A percentile compares a stretch with the other conserved stretches of the same genome.
Evolutionary conservation across 2,329 filamentous ascomycete genomes (phyloP).

Genomic region (Cryphonectria carpinicola): DNA sequence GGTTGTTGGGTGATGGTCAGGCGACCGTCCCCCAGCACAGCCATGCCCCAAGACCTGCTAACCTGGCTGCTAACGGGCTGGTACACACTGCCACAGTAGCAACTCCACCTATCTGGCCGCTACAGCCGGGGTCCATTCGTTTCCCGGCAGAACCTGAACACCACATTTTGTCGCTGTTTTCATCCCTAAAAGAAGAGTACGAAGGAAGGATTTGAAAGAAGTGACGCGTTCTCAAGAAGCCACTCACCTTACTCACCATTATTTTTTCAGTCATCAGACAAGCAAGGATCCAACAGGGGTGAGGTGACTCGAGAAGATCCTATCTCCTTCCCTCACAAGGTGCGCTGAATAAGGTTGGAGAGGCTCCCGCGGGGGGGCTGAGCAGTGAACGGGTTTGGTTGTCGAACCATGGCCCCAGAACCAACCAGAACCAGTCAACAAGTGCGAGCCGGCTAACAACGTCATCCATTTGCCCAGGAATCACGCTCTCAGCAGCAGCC

Average conservation of each 20-base stretch:
- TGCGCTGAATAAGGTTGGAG: neutral
- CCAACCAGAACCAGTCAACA: neutral
- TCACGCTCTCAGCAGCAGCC: neutral
- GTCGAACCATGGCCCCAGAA: neutral
- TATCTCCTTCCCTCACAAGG: neutral
- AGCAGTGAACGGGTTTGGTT: neutral
- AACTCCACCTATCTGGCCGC: slow-evolving; percentile 1
- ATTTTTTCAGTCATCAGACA: neutral
- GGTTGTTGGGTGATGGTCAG: neutral
- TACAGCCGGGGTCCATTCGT: neutral
- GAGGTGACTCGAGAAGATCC: neutral
- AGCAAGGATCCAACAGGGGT: neutral
- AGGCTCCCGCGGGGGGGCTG: neutral
- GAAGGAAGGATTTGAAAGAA: neutral
- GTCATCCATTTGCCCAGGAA: neutral
- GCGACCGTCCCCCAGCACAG: neutral
- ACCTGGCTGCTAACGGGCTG: neutral
- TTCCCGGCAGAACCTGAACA: neutral
- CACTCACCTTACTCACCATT: neutral
- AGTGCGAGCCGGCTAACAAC: neutral
- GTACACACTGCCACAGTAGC: neutral
- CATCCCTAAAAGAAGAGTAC: neutral
- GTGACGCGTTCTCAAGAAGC: slow-evolving; percentile 2
- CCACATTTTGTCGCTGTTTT: neutral
- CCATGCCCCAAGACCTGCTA: slow-evolving; percentile 2